Evolutionary conservation across 306 rosid genomes (phyloP), one percentile per base, ranked within the genome.

Genomic region (Cucurbita maxima): DNA sequence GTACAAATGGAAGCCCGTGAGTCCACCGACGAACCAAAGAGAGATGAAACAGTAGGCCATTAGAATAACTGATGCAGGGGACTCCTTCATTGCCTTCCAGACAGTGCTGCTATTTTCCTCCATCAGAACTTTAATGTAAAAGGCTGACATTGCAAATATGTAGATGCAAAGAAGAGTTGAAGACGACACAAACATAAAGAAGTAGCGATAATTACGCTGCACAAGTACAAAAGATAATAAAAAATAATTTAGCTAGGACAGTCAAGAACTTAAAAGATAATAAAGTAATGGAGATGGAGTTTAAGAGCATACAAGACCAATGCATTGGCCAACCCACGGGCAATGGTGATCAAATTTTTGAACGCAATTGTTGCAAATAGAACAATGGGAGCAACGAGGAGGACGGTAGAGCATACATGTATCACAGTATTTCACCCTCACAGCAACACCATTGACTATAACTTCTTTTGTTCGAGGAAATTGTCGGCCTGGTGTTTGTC

Each of bases 311-410:
- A 92, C 98, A 92, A 90, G 88, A 72, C 98, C 98, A 79, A 92
- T 86, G 90, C 98, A 92, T 73, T 92, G 98, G 69, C 98, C 98
- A 76, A 92, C 96, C 98, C 98, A 92, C 73, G 98, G 98, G 83
- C 98, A 92, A 72, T 92, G 98, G 74, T 92, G 98, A 81, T 92
- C 98, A 63, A 92, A 92, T 75, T 91, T 96, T 79, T 92, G 96
- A 81, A 92, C 98, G 74, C 98, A 92, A 77, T 92, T 92, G 83
- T 90, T 88, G 87, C 98, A 92, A 76, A 90, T 90, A 80, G 98
- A 88, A 82, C 98, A 92, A 81, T 92, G 98, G 4, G 98, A 92
- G 81, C 98, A 92, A 71, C 96, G 96, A 54, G 96, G 98, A 74
- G 98, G 96, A 25, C 98, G 96, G 81, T 87, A 92, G 52, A 92